phyloP scores from a whole-genome alignment of 805 yeast genomes.

The Hanseniaspora lachancei region DNA sequence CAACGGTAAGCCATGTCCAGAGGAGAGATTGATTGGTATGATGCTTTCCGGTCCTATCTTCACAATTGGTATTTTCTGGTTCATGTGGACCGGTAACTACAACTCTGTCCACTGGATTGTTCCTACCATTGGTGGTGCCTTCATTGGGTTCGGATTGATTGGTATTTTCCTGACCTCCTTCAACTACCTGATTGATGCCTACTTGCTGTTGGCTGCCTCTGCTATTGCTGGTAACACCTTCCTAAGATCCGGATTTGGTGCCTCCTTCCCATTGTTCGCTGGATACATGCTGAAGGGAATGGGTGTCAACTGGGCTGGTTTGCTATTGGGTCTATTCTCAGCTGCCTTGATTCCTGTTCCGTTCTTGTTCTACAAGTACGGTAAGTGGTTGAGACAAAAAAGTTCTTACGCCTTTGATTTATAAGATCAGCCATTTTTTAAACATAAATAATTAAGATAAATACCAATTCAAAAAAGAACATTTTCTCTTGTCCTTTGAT shows the following conservation, averaged over 20 bases:
- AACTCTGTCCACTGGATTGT: slow-evolving; percentile 65
- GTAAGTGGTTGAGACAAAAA: slow-evolving; percentile 40
- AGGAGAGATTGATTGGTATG: slow-evolving; percentile 67
- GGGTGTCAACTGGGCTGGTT: slow-evolving; percentile 71
- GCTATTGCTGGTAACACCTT: slow-evolving; percentile 65
- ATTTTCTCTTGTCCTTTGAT: background rate
- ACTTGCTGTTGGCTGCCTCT: slow-evolving; percentile 61
- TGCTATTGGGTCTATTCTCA: slow-evolving; percentile 52
- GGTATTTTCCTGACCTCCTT: slow-evolving; percentile 56
- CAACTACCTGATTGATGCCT: slow-evolving; percentile 62
- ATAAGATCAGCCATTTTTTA: too few relatives aligned
- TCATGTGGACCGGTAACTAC: slow-evolving; percentile 78
- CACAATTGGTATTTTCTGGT: slow-evolving; percentile 73
- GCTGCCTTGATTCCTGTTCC: slow-evolving; percentile 54
- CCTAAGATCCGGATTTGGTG: slow-evolving; percentile 55
- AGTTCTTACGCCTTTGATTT: slow-evolving; percentile 44
- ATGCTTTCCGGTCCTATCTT: slow-evolving; percentile 57
- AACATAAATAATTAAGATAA: background rate
- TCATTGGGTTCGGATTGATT: slow-evolving; percentile 56
- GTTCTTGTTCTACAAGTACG: slow-evolving; percentile 46
- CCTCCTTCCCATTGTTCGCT: slow-evolving; percentile 61
- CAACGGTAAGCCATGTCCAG: slow-evolving; percentile 56
- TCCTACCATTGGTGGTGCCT: slow-evolving; percentile 54
- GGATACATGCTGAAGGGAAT: slow-evolving; percentile 53
- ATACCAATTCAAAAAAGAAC: background rate